These are phyloP conservation scores for Plenodomus tracheiphilus DNA, from an alignment of 2,329 filamentous ascomycete species.

Conservation along the genomic window DNA sequence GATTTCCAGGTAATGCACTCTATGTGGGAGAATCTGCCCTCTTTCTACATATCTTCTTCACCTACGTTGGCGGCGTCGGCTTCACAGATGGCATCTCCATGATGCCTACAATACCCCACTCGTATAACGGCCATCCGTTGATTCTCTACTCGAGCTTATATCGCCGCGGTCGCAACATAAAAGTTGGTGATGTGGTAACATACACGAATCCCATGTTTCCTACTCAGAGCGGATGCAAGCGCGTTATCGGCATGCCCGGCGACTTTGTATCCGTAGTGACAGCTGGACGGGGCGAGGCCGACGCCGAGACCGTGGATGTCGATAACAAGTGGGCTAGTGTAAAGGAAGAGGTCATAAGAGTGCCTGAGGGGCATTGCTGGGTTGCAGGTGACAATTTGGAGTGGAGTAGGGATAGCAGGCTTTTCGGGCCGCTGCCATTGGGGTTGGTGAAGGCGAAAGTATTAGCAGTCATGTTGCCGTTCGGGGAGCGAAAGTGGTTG, in stretches of 20 bases:
- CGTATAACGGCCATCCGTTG: constrained; percentile 14
- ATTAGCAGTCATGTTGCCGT: constrained; percentile 49
- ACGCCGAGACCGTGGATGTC: constrained; percentile 21
- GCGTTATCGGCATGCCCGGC: constrained; percentile 63
- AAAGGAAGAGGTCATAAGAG: constrained; percentile 64
- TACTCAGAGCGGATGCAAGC: constrained; percentile 70
- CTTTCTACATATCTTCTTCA: constrained; percentile 40
- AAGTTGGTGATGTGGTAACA: constrained; percentile 82
- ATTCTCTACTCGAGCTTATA: constrained; percentile 34
- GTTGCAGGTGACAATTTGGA: constrained; percentile 84
- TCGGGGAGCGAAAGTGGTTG: constrained; percentile 30
- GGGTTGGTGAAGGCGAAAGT: constrained; percentile 84
- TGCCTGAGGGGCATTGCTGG: constrained; percentile 92
- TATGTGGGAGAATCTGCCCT: constrained; percentile 18
- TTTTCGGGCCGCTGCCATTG: constrained; percentile 84
- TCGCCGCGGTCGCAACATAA: constrained; percentile 61
- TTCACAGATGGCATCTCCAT: constrained; percentile 76
- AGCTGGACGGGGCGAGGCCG: constrained; percentile 49
- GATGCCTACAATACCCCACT: constrained; percentile 73
- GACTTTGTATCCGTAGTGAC: constrained; percentile 73
- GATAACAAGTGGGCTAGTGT: constrained; percentile 33
- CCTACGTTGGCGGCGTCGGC: constrained; percentile 64
- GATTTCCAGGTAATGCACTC: not conserved
- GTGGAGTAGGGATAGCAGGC: constrained; percentile 81
- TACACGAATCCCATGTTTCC: constrained; percentile 72